phyloP scores from a whole-genome alignment of 2,329 filamentous ascomycete species.

The Rhinocladiella similis region DNA sequence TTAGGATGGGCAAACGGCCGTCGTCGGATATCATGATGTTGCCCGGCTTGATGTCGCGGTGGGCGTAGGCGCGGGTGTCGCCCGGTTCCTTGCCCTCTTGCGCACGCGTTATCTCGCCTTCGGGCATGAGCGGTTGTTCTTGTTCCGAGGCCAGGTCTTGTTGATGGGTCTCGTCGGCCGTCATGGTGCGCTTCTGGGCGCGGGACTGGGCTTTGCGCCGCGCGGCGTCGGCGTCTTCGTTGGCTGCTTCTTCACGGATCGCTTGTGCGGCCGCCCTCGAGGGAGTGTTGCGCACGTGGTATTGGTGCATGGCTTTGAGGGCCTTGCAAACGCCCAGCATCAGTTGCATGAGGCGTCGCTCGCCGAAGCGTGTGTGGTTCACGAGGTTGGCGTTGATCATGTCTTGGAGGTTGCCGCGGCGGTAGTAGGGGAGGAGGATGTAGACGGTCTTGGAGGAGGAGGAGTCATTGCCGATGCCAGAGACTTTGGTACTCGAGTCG shows the following conservation, averaged over 20 bases:
- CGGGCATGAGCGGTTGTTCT: constrained; percentile 73
- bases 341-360: constrained; percentile 80
- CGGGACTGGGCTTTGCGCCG: constrained; percentile 38
- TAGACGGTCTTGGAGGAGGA: constrained; percentile 88
- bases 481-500: constrained; percentile 60
- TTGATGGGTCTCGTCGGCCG: constrained; percentile 46
- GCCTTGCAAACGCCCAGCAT: constrained; percentile 91
- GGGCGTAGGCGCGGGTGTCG: constrained; percentile 77
- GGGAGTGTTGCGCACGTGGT: constrained; percentile 58
- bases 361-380: constrained; percentile 88
- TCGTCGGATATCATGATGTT: constrained; percentile 99
- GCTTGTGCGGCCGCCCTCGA: constrained; percentile 53
- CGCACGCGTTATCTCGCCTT: constrained; percentile 65
- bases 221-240: constrained; percentile 50
- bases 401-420: constrained; percentile 92
- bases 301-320: constrained; percentile 87
- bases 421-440: constrained; percentile 92
- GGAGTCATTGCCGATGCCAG: constrained; percentile 52
- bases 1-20: constrained; percentile 84
- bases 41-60: constrained; percentile 95
- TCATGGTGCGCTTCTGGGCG: constrained; percentile 46
- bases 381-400: constrained; percentile 98
- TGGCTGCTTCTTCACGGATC: constrained; percentile 56
- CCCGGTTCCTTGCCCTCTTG: constrained; percentile 69
- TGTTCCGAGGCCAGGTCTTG: constrained; percentile 72